Conservation (phyloP, 1,139 yeast species). For the Candida pseudoviswanathii region DNA sequence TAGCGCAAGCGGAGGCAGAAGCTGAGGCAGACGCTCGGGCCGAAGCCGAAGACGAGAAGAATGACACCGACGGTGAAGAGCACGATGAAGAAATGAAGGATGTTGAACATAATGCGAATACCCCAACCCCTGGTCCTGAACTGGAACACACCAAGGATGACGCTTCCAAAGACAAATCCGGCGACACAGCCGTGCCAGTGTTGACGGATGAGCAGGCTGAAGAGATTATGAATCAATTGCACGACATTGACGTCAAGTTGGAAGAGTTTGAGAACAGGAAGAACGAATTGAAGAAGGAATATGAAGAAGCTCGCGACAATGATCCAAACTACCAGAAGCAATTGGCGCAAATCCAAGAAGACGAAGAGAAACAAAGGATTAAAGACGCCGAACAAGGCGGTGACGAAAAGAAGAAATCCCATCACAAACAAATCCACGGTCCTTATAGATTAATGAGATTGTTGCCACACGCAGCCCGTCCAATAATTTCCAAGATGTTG, state of each 20-base stretch:
- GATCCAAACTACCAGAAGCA: conserved; percentile 15
- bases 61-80: conserved; percentile 8
- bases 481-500: conserved; percentile 74
- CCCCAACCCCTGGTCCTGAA: neutral
- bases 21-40: neutral
- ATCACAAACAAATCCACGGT: conserved; percentile 60
- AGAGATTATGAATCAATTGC: conserved; percentile 34
- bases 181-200: conserved; percentile 27
- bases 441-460: conserved; percentile 88
- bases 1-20: conserved; percentile 4
- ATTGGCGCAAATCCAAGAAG: conserved; percentile 14
- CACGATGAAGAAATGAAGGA: conserved; percentile 2
- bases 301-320: conserved; percentile 21
- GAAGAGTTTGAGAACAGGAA: conserved; percentile 43
- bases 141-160: conserved; percentile 10
- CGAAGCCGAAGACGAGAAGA: neutral
- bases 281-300: conserved; percentile 36
- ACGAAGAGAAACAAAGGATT: conserved; percentile 17
- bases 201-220: conserved; percentile 37
- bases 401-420: conserved; percentile 30
- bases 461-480: conserved; percentile 84
- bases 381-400: conserved; percentile 14
- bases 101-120: conserved; percentile 9
- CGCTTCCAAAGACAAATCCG: too few species aligned
- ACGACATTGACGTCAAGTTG: conserved; percentile 38